Evolutionary conservation across 1,284 basidiomycete genomes (phyloP), one percentile per base, ranked within the genome.

Genomic region (Pseudozyma thailandica): DNA sequence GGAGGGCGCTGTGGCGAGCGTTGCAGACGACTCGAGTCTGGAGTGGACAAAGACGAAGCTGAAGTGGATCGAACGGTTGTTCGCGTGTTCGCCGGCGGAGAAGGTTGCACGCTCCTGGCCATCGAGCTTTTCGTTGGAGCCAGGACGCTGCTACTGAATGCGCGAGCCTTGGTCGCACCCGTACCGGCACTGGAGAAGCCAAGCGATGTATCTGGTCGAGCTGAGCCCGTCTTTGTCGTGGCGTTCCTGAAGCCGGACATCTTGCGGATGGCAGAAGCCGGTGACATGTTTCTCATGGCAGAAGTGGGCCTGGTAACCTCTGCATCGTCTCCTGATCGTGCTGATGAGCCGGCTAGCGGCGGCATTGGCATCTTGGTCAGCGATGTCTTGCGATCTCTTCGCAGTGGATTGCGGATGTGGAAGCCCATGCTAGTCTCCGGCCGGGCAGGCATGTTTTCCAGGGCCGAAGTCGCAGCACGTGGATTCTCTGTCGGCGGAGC

Each of bases 371-470:
- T 8, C 16, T 43, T 55, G 23, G 53, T 59, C 4, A 54, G 45
- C 16, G 58, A 57, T 1, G 30, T 26, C 43, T 57, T 58, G 16
- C 58, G 45, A 9, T 68, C 64, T n/a, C 58, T 50, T 23, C 64
- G 49, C 46, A 61, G 53, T 10, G 58, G 50, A 28, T 61, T 68
- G 33, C 58, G 57, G 20, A 68, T 47, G 16, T 60, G 43, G 44
- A 68, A 68, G 21, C 64, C 64, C 2, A 68, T 41, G 38, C 57
- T 61, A 6, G 64, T 68, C 37, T 61, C 64, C 6, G 64, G 54
- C 16, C 64, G 43, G 7, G 53, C 38, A 6, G 64, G 54, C 25
- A 61, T 13, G 10, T 21, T 46, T 28, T 60, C 43, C 26, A 23
- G 4, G 12, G 12, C 25, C 12, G 6, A 10, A 1, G 27, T 16